Conservation (phyloP, 139 green algal species). For the Haematococcus lacustris region DNA sequence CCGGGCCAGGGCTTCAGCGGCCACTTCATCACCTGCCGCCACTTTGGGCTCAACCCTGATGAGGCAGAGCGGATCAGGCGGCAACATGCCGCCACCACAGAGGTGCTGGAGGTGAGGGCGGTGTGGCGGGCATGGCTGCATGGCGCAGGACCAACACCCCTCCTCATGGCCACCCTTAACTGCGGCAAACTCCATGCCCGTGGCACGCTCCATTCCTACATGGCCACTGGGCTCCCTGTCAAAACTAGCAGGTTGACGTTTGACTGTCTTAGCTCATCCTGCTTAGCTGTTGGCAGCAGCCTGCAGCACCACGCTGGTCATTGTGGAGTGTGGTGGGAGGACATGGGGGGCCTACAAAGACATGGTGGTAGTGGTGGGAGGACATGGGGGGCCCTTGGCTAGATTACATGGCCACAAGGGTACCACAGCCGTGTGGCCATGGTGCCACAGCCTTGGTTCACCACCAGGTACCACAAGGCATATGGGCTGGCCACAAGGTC, state of each 20-base stretch:
- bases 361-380: too few relatives aligned
- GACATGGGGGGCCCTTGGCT: not conserved
- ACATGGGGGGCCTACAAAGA: too few relatives aligned
- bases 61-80: conserved; percentile 25
- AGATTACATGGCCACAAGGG: not conserved
- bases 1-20: not conserved
- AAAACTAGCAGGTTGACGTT: too few relatives aligned
- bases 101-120: conserved; percentile 20
- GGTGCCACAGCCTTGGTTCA: not conserved
- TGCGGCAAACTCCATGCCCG: too few relatives aligned
- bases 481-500: not conserved
- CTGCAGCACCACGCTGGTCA: too few relatives aligned
- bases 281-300: too few relatives aligned
- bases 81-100: not conserved
- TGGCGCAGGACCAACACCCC: too few relatives aligned
- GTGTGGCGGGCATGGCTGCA: too few relatives aligned
- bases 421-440: not conserved
- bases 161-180: not conserved
- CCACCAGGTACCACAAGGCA: not conserved
- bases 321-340: too few relatives aligned
- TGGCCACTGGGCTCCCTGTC: too few relatives aligned
- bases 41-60: conserved; percentile 15
- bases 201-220: too few relatives aligned
- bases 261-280: too few relatives aligned
- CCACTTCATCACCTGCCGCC: conserved; percentile 12